A percentile compares a stretch with the other conserved stretches of the same genome.
These are phyloP conservation scores for Ustilago xerochloae DNA, from an alignment of 1,284 basidiomycete genomes.

Conservation along the genomic window DNA sequence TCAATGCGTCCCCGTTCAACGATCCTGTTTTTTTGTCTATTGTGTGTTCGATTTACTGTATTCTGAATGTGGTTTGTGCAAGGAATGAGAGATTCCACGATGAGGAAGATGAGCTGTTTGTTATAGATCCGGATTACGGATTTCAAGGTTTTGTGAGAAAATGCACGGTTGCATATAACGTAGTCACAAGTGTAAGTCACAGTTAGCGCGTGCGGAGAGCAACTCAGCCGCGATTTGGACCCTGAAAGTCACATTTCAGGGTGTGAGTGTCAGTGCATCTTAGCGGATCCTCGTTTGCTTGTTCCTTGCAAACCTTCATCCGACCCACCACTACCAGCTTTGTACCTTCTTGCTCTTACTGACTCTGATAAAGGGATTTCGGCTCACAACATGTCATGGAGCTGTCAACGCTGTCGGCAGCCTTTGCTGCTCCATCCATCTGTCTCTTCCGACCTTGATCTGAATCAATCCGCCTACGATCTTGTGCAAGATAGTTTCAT, in stretches of 20 bases:
- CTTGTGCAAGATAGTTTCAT: conserved; percentile 47
- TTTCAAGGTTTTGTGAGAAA: neutral
- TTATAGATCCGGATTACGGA: conserved; percentile 3
- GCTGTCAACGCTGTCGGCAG: conserved; percentile 58
- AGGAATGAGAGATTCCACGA: neutral
- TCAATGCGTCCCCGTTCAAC: too few relatives aligned
- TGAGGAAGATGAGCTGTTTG: neutral
- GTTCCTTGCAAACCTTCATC: too few relatives aligned
- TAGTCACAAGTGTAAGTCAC: too few relatives aligned
- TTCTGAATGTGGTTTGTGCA: neutral
- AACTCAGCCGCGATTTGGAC: neutral
- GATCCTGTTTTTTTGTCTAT: neutral
- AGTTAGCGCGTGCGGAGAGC: conserved; percentile 1
- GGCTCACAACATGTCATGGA: conserved; percentile 50
- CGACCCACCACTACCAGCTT: neutral
- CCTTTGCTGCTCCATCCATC: conserved; percentile 45
- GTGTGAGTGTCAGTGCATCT: too few relatives aligned
- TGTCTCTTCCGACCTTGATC: conserved; percentile 44
- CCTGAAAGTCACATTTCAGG: too few relatives aligned
- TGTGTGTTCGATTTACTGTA: neutral
- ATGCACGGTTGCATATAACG: conserved; percentile 13
- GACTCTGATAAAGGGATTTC: too few relatives aligned
- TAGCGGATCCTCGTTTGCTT: too few relatives aligned
- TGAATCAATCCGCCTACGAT: conserved; percentile 55
- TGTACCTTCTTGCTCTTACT: too few relatives aligned